phyloP scores from a whole-genome alignment of 345 rosid genomes.

The Toxicodendron radicans region DNA sequence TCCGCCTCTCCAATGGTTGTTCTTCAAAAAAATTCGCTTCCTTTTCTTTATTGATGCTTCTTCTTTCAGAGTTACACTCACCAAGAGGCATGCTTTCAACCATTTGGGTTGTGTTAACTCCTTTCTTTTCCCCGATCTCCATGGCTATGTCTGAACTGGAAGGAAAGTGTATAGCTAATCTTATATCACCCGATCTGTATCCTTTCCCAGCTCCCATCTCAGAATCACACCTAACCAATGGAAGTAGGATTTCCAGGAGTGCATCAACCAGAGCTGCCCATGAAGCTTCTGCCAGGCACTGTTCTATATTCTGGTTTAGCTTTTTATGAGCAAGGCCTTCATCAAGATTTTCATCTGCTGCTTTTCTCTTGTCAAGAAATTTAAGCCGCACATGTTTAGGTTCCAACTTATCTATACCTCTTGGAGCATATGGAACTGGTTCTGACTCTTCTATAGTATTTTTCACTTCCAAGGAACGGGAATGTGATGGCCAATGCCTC shows the following conservation, averaged over 20 bases:
- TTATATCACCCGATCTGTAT: conserved; percentile 71
- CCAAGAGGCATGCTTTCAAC: conserved; percentile 41
- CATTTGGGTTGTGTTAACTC: conserved; percentile 27
- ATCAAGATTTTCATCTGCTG: conserved; percentile 49
- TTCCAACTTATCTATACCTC: conserved; percentile 92
- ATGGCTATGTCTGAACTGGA: conserved; percentile 38
- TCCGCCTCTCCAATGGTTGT: conserved; percentile 92
- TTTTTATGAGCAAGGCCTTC: conserved; percentile 52
- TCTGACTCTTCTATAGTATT: conserved; percentile 73
- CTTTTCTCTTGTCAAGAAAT: conserved; percentile 86
- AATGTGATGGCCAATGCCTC: conserved; percentile 98
- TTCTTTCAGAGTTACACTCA: conserved; percentile 51
- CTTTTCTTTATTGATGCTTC: conserved; percentile 49
- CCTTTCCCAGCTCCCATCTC: conserved; percentile 29
- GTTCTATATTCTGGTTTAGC: conserved; percentile 53
- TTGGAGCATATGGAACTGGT: conserved; percentile 77
- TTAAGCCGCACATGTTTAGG: conserved; percentile 81
- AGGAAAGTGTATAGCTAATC: conserved; percentile 52
- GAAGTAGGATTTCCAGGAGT: conserved; percentile 68
- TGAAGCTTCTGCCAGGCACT: conserved; percentile 63
- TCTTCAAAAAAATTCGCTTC: conserved; percentile 55
- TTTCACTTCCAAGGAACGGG: conserved; percentile 90
- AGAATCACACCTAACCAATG: conserved; percentile 40
- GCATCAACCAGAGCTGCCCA: conserved; percentile 66
- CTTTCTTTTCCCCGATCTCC: conserved; percentile 45